Conservation (phyloP, 768 basidiomycete genomes). For the Arthromyces matolae region DNA sequence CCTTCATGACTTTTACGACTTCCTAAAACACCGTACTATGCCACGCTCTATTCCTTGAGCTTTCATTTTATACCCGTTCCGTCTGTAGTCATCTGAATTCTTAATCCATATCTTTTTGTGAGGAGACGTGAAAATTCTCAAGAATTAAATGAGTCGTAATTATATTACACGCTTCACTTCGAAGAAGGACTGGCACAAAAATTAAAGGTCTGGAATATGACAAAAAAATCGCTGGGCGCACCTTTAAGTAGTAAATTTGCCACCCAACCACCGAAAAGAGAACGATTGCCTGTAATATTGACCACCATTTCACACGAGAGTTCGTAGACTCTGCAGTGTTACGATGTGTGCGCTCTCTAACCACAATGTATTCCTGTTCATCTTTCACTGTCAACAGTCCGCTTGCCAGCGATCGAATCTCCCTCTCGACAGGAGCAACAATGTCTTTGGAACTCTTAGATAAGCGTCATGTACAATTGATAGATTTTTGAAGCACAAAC, state of each 20-base stretch:
- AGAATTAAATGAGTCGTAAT: conserved; percentile 13
- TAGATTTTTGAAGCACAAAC: conserved; percentile 35
- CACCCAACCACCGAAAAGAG: conserved; percentile 89
- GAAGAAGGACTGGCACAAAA: conserved; percentile 65
- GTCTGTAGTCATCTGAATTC: conserved; percentile 6
- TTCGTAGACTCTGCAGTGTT: conserved; percentile 95
- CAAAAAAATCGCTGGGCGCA: conserved; percentile 30
- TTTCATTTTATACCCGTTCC: conserved; percentile 23
- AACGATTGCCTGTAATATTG: conserved; percentile 83
- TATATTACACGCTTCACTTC: conserved; percentile 89
- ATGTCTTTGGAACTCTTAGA: conserved; percentile 45
- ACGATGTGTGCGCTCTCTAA: conserved; percentile 87
- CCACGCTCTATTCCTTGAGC: conserved; percentile 15
- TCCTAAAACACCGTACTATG: conserved; percentile 9
- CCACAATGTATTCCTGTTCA: conserved; percentile 97
- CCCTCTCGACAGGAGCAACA: conserved; percentile 93
- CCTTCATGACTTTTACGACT: conserved; percentile 7
- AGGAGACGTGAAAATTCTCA: background rate
- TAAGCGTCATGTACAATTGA: background rate
- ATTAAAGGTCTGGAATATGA: conserved; percentile 1
- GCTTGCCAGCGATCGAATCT: conserved; percentile 81
- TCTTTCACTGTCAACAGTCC: conserved; percentile 91
- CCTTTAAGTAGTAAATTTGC: conserved; percentile 98
- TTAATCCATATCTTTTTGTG: conserved; percentile 8
- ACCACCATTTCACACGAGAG: conserved; percentile 98